phyloP scores from a whole-genome alignment of 2,329 filamentous ascomycete genomes.

The Paraphaeosphaeria minitans region DNA sequence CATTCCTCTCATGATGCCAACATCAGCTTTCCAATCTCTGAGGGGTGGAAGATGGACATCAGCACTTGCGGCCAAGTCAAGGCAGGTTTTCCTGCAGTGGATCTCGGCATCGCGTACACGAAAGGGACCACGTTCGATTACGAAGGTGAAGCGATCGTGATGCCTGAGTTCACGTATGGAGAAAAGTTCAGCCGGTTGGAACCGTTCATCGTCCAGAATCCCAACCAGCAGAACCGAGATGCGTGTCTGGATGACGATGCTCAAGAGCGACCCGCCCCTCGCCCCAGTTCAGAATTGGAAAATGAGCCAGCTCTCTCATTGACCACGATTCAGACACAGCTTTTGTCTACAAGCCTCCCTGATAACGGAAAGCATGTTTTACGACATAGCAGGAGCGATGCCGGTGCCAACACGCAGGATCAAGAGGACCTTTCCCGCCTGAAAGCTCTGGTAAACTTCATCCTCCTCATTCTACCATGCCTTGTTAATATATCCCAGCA shows the following conservation, averaged over 20 bases:
- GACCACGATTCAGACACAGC: background rate
- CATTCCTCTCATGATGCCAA: conserved; percentile 14
- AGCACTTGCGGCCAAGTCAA: conserved; percentile 43
- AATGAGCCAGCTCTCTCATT: background rate
- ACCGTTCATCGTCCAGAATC: conserved; percentile 16
- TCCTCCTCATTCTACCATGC: background rate
- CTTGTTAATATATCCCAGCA: background rate
- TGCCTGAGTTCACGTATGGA: conserved; percentile 6
- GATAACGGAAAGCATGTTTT: background rate
- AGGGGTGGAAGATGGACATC: conserved; percentile 41
- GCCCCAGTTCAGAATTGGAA: background rate
- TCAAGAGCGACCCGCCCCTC: background rate
- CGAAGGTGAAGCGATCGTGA: background rate
- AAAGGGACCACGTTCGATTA: background rate
- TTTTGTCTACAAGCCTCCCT: background rate
- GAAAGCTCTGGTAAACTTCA: background rate
- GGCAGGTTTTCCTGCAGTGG: conserved; percentile 46
- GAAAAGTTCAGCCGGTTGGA: conserved; percentile 4
- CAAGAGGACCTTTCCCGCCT: background rate
- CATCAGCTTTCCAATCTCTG: conserved; percentile 43
- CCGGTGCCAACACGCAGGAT: background rate
- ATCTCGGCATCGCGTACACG: conserved; percentile 33
- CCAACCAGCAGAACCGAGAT: conserved; percentile 8
- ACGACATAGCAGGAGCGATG: background rate
- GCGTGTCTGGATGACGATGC: background rate